Conservation (phyloP, 2,329 filamentous ascomycete species). For the Cercospora beticola region DNA sequence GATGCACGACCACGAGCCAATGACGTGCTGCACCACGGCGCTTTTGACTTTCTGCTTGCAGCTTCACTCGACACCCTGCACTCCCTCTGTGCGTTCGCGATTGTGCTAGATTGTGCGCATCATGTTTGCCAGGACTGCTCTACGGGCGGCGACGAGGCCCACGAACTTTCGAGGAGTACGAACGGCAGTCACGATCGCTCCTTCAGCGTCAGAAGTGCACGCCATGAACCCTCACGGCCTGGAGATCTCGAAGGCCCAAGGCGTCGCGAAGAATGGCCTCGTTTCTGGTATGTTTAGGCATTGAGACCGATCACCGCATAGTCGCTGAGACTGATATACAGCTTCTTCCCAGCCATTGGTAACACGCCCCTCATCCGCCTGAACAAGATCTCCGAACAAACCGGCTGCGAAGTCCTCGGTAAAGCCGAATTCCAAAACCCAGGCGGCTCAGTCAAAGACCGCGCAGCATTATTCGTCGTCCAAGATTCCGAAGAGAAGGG, state of each 20-base stretch:
- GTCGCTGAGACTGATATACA: slow-evolving; percentile 29
- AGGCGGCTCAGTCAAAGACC: slow-evolving; percentile 93
- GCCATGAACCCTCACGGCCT: slow-evolving; percentile 51
- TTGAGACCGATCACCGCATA: background rate
- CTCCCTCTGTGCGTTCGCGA: background rate
- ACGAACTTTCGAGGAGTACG: slow-evolving; percentile 25
- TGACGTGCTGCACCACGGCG: slow-evolving; percentile 8
- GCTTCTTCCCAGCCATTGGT: slow-evolving; percentile 70
- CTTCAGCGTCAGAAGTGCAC: slow-evolving; percentile 29
- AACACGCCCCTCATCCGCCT: slow-evolving; percentile 94
- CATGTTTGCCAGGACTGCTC: slow-evolving; percentile 26
- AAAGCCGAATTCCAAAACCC: slow-evolving; percentile 99
- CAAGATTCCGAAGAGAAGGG: slow-evolving; percentile 89
- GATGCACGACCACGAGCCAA: slow-evolving; percentile 1
- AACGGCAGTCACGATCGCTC: slow-evolving; percentile 26
- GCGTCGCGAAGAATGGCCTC: slow-evolving; percentile 69
- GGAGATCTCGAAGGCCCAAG: slow-evolving; percentile 75
- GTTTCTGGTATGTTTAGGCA: slow-evolving; percentile 65
- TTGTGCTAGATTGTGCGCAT: background rate
- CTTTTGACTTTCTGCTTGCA: slow-evolving; percentile 8
- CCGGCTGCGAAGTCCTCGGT: slow-evolving; percentile 89
- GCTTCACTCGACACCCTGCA: slow-evolving; percentile 1
- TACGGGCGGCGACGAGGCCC: slow-evolving; percentile 30
- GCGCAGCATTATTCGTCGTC: slow-evolving; percentile 90
- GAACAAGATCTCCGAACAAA: slow-evolving; percentile 82